phyloP scores from a whole-genome alignment of 2,329 filamentous ascomycete species.

The Neofusicoccum kwambonambiense region DNA sequence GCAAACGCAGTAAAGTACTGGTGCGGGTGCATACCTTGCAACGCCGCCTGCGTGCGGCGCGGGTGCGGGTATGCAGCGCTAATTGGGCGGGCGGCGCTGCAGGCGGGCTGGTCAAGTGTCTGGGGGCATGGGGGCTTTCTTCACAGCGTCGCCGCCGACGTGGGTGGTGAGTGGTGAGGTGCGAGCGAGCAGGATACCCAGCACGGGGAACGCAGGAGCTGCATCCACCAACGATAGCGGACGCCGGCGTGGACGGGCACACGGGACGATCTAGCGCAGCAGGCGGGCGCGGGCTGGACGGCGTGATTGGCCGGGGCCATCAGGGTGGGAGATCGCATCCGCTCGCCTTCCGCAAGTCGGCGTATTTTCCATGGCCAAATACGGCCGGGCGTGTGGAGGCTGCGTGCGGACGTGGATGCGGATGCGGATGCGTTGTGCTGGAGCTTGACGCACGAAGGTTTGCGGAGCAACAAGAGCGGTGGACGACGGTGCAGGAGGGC shows the following conservation, averaged over 20 bases:
- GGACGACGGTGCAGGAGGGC: background rate
- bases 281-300: background rate
- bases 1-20: background rate
- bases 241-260: slow-evolving; percentile 2
- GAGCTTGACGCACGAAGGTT: background rate
- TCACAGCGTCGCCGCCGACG: slow-evolving; percentile 2
- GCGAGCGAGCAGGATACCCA: slow-evolving; percentile 7
- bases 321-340: slow-evolving; percentile 12
- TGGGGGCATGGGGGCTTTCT: background rate
- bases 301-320: slow-evolving; percentile 7
- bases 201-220: slow-evolving; percentile 8
- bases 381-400: slow-evolving; percentile 11
- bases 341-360: slow-evolving; percentile 10
- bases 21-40: background rate
- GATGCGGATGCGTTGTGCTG: slow-evolving; percentile 1
- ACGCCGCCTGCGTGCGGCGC: background rate
- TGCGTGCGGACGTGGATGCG: slow-evolving; percentile 6
- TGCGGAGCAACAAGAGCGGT: slow-evolving; percentile 3
- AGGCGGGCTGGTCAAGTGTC: background rate
- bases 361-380: slow-evolving; percentile 6
- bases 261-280: slow-evolving; percentile 13
- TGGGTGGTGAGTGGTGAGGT: background rate
- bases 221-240: slow-evolving; percentile 4
- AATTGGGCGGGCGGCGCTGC: background rate
- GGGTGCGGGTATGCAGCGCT: background rate